A percentile compares a stretch with the other conserved stretches of the same genome.
phyloP scores from a whole-genome alignment of 768 basidiomycete genomes.

The Pisolithus microcarpus region DNA sequence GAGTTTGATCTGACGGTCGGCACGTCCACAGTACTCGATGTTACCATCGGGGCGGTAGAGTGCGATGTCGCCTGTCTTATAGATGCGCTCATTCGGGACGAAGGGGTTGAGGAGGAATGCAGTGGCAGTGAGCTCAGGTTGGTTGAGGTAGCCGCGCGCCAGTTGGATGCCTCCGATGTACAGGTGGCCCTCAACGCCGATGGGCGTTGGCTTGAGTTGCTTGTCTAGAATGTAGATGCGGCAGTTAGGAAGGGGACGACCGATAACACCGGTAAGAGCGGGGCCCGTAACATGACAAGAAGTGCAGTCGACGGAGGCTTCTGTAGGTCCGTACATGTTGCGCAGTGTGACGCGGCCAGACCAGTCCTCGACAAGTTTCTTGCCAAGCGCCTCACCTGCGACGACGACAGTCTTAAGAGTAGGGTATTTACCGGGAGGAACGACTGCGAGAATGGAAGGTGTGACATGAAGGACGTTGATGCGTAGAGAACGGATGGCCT shows the following conservation, averaged over 20 bases:
- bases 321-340: slow-evolving; percentile 31
- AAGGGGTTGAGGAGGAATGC: slow-evolving; percentile 27
- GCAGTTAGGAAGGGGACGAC: slow-evolving; percentile 25
- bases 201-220: slow-evolving; percentile 16
- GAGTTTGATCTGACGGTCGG: slow-evolving; percentile 29
- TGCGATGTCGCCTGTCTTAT: slow-evolving; percentile 26
- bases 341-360: slow-evolving; percentile 19
- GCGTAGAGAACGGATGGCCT: slow-evolving; percentile 20
- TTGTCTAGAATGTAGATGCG: slow-evolving; percentile 15
- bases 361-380: slow-evolving; percentile 18
- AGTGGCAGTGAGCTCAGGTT: slow-evolving; percentile 21
- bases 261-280: slow-evolving; percentile 19
- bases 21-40: slow-evolving; percentile 27
- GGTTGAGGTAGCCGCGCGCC: slow-evolving; percentile 19
- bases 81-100: slow-evolving; percentile 21
- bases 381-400: slow-evolving; percentile 14
- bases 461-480: slow-evolving; percentile 23
- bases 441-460: slow-evolving; percentile 23
- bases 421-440: slow-evolving; percentile 22
- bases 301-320: slow-evolving; percentile 24
- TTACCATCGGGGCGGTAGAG: slow-evolving; percentile 22
- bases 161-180: slow-evolving; percentile 20
- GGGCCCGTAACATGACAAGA: slow-evolving; percentile 17
- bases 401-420: slow-evolving; percentile 22
- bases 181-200: slow-evolving; percentile 22